Percentiles rank a stretch among this genome's conserved stretches.
Conservation (phyloP, 495 filamentous ascomycete species). For the Annulohypoxylon bovei region DNA sequence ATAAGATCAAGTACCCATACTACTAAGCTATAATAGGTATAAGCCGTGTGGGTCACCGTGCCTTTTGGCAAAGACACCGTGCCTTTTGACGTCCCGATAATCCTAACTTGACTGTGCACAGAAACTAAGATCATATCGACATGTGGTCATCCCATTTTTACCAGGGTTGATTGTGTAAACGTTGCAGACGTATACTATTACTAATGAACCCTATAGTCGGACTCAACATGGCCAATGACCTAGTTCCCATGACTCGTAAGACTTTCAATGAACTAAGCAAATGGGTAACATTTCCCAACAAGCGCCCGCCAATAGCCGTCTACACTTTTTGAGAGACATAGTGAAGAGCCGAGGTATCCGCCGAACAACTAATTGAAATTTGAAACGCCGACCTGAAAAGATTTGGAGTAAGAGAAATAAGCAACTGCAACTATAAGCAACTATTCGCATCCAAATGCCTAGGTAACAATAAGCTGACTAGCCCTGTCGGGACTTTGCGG, state of each 20-base stretch:
- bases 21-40: no score
- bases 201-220: constrained; percentile 1
- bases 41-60: no score
- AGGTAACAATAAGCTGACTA: not conserved
- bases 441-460: constrained; percentile 7
- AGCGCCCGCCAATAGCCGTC: constrained; percentile 12
- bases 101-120: not conserved
- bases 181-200: not conserved
- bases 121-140: not conserved
- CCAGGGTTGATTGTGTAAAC: not conserved
- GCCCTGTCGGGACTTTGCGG: constrained; percentile 28
- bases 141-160: not conserved
- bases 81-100: not conserved
- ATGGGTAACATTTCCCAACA: constrained; percentile 1
- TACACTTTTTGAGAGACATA: not conserved
- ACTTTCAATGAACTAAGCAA: constrained; percentile 2
- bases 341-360: not conserved
- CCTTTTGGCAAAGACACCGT: no score
- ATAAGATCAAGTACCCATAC: no score
- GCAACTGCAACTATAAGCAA: constrained; percentile 7
- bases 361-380: not conserved
- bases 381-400: not conserved
- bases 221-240: not conserved
- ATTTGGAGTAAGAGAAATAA: constrained; percentile 9
- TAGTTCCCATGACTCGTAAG: not conserved